Conservation (phyloP, 1,139 yeast species). For the Kazachstania sp. region DNA sequence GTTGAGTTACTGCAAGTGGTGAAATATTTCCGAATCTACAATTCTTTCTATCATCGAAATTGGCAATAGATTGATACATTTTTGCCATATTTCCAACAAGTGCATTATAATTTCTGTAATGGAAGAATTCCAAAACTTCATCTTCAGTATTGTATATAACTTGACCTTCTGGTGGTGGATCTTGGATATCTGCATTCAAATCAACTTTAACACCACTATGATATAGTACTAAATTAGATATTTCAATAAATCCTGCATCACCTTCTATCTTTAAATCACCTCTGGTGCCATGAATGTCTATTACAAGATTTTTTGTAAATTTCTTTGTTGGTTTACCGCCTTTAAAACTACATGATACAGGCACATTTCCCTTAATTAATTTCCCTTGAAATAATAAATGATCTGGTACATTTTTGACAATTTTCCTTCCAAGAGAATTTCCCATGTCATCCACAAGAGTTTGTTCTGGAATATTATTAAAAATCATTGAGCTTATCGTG, state of each 20-base stretch:
- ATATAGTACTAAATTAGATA: constrained; percentile 20
- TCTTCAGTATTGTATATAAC: constrained; percentile 9
- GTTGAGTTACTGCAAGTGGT: neutral
- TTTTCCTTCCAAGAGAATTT: constrained; percentile 9
- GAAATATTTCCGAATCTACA: neutral
- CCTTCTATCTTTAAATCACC: constrained; percentile 24
- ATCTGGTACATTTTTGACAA: constrained; percentile 17
- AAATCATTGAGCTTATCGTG: constrained; percentile 15
- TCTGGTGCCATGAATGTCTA: constrained; percentile 23
- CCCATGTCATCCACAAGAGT: constrained; percentile 16
- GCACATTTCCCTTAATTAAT: constrained; percentile 15
- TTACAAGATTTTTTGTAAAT: constrained; percentile 20
- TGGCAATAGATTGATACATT: constrained; percentile 17
- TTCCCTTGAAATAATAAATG: constrained; percentile 20
- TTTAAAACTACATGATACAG: constrained; percentile 20
- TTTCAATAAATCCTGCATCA: constrained; percentile 22
- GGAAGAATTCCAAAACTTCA: constrained; percentile 20
- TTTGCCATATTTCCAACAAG: constrained; percentile 19
- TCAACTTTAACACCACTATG: constrained; percentile 16
- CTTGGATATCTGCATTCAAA: constrained; percentile 1
- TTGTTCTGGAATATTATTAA: constrained; percentile 19
- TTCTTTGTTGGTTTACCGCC: constrained; percentile 23
- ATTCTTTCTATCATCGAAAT: constrained; percentile 9
- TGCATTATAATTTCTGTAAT: constrained; percentile 20
- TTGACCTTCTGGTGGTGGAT: constrained; percentile 3